Evolutionary conservation across 306 rosid genomes (phyloP).

Genomic region (Begonia fuchsioides): DNA sequence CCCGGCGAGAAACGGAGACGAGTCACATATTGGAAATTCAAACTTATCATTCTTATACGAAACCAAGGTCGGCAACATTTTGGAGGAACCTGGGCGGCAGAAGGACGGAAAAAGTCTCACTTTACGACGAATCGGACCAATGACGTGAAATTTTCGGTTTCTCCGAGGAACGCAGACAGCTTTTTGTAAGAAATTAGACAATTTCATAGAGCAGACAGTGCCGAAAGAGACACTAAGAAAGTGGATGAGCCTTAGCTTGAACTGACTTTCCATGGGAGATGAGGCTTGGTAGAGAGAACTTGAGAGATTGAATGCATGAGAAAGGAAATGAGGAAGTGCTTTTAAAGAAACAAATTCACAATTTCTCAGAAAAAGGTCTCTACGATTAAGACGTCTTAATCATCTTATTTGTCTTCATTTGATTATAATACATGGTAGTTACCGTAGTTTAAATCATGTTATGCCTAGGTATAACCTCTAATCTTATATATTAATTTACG

Average conservation of each 20-base stretch:
- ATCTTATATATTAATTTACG: too few species aligned
- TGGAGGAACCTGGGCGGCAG: slow-evolving; percentile 27
- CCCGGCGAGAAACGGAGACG: slow-evolving; percentile 22
- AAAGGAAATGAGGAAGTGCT: too few species aligned
- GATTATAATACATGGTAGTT: too few species aligned
- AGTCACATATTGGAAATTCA: slow-evolving; percentile 27
- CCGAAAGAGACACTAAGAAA: slow-evolving; percentile 68
- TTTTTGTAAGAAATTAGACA: too few species aligned
- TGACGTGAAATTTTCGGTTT: slow-evolving; percentile 4
- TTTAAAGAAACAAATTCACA: too few species aligned
- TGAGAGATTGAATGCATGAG: not conserved
- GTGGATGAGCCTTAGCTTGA: slow-evolving; percentile 62
- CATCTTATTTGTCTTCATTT: too few species aligned
- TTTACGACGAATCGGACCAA: slow-evolving; percentile 18
- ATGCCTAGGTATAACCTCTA: too few species aligned
- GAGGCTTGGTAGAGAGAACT: not conserved
- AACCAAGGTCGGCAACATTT: slow-evolving; percentile 10
- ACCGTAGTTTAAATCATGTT: too few species aligned
- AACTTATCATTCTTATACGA: slow-evolving; percentile 19
- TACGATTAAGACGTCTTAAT: too few species aligned
- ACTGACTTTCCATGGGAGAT: slow-evolving; percentile 47
- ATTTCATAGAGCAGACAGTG: too few species aligned
- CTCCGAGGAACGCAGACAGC: slow-evolving; percentile 41
- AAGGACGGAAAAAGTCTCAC: slow-evolving; percentile 27
- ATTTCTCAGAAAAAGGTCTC: too few species aligned